These are phyloP conservation scores for Trametes cubensis DNA, from an alignment of 768 basidiomycete species.

Conservation along the genomic window DNA sequence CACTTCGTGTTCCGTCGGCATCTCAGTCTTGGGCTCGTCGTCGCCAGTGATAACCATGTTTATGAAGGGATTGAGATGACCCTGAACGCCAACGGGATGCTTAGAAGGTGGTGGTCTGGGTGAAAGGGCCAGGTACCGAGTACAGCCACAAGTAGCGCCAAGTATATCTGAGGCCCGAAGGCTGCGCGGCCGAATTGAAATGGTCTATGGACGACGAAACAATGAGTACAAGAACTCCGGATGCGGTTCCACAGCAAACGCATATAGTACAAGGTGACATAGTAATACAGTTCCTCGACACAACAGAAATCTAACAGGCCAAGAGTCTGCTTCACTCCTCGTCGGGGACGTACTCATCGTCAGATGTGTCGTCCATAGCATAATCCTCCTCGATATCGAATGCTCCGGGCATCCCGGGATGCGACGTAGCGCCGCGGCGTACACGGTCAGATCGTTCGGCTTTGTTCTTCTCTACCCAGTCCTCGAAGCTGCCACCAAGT, in stretches of 20 bases:
- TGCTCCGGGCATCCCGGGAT: constrained; percentile 27
- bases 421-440: constrained; percentile 7
- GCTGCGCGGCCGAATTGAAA: not conserved
- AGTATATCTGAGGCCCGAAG: not conserved
- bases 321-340: not conserved
- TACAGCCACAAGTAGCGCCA: constrained; percentile 10
- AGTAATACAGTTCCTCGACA: not conserved
- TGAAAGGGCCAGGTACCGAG: not conserved
- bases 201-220: too few relatives aligned
- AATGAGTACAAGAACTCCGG: not conserved
- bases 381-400: constrained; percentile 10
- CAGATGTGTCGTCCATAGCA: constrained; percentile 10
- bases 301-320: not conserved
- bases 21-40: constrained; percentile 7
- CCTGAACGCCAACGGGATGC: too few relatives aligned
- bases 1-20: not conserved
- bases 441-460: constrained; percentile 37
- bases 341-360: constrained; percentile 6
- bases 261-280: too few relatives aligned
- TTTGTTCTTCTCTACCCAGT: constrained; percentile 65
- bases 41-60: constrained; percentile 17
- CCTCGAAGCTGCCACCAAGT: constrained; percentile 65
- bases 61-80: too few relatives aligned
- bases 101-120: not conserved
- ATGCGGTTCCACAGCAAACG: too few relatives aligned